These are phyloP conservation scores for Gleditsia sinensis DNA, from an alignment of 306 rosid genomes.

Conservation along the genomic window DNA sequence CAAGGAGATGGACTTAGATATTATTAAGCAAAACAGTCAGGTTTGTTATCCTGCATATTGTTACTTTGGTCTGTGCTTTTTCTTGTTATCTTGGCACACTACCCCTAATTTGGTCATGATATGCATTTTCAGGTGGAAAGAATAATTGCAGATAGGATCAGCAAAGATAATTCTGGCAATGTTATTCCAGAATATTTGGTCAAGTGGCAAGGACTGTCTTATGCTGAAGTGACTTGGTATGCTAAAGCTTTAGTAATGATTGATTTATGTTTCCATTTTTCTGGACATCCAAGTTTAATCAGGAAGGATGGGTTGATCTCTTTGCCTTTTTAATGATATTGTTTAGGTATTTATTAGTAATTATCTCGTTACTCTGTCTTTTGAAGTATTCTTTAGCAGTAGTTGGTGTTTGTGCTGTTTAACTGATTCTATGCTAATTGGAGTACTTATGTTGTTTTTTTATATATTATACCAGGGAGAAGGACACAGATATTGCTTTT, in stretches of 20 bases:
- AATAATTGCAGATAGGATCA: slow-evolving; percentile 84
- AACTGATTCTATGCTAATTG: slow-evolving; percentile 20
- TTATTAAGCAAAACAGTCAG: slow-evolving; percentile 98
- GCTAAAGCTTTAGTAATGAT: slow-evolving; percentile 29
- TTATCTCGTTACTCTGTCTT: neutral
- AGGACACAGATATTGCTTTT: slow-evolving; percentile 89
- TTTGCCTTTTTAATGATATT: neutral
- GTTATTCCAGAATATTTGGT: slow-evolving; percentile 89
- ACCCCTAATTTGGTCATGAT: slow-evolving; percentile 26
- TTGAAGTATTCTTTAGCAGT: neutral
- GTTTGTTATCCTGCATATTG: slow-evolving; percentile 48
- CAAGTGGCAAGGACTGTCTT: slow-evolving; percentile 99
- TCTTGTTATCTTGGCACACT: neutral
- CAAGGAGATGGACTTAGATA: slow-evolving; percentile 99
- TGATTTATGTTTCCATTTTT: slow-evolving; percentile 5
- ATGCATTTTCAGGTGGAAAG: slow-evolving; percentile 79
- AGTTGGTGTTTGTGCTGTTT: slow-evolving; percentile 6
- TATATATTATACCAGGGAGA: slow-evolving; percentile 73
- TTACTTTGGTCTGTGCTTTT: slow-evolving; percentile 14
- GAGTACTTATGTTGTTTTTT: slow-evolving; percentile 34
- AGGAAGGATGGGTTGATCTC: slow-evolving; percentile 16
- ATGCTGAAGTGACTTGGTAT: slow-evolving; percentile 99
- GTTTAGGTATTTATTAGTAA: slow-evolving; percentile 13
- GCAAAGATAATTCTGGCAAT: slow-evolving; percentile 72
- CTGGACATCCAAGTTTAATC: neutral